Evolutionary conservation across 2,329 filamentous ascomycete genomes (phyloP), one percentile per base, ranked within the genome.

Genomic region (Endothia cerciana): DNA sequence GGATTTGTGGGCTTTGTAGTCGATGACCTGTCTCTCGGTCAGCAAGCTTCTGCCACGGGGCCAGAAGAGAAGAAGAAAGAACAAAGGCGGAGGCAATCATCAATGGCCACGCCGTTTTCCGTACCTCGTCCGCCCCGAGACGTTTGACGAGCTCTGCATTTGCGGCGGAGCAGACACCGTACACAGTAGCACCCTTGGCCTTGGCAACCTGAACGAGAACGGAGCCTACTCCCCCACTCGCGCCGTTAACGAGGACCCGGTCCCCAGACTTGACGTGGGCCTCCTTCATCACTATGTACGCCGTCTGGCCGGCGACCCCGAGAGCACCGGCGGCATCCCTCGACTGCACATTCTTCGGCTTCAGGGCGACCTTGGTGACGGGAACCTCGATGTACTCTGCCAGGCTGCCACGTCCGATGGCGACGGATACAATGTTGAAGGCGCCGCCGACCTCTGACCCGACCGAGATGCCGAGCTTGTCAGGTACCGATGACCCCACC

Each of bases 201-300:
- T 82, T 76, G 69, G 74, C 68, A n/a, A 83, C 77, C 73, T 85
- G 83, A 57, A 83, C 73, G 1, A 78, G 74, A 60, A 84, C 70
- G 25, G 77, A 77, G 15, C 83, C 83, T 6, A 85, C 80, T 15
- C 82, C 83, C 0, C 83, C 83, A 69, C 82, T 83, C 25, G 81
- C 83, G 3, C 81, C 83, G 68, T 84, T 83, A 4, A 85, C 74
- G 57, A 85, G 69, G 43, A 84, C 80, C 2, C 65, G 69, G 41
- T 74, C 68, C 4, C 72, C 72, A 2, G 17, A 6, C 58, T 57
- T 55, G 5, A 77, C 45, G 2, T 62, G 47, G 0, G 73, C 70
- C 45, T 73, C 71, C 10, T 65, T 68, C 49, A 77, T 49, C 60
- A 75, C 63, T 15, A 74, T 62, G n/a, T 69, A 62, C 0, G 74